A percentile compares a stretch with the other conserved stretches of the same genome.
Conservation (phyloP, 345 rosid species). For the Geranium rotundifolium region DNA sequence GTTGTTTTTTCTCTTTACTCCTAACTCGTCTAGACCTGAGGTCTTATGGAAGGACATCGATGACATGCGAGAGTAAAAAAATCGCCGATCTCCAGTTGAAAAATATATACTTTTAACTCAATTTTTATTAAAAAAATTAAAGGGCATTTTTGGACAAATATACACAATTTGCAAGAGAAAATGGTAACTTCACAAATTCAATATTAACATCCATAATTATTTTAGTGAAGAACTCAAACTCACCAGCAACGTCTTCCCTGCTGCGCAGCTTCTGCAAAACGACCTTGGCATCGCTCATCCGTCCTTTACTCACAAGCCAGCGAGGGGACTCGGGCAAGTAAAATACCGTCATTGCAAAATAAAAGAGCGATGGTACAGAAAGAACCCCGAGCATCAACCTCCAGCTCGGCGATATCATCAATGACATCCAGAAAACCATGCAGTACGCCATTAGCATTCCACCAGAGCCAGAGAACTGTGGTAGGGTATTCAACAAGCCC, state of each 20-base stretch:
- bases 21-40: no score
- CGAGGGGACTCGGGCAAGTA: conserved; percentile 95
- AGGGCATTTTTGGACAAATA: no score
- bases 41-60: no score
- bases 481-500: conserved; percentile 79
- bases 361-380: conserved; percentile 60
- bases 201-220: no score
- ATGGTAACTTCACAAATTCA: background rate
- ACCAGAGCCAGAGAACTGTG: conserved; percentile 85
- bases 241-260: conserved; percentile 86
- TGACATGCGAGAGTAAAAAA: no score
- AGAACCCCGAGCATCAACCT: conserved; percentile 97
- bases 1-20: no score
- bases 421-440: conserved; percentile 88
- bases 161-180: no score
- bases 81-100: no score
- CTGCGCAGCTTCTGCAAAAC: conserved; percentile 74
- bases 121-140: no score
- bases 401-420: conserved; percentile 66
- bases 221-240: conserved; percentile 13
- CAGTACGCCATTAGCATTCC: conserved; percentile 90
- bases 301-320: conserved; percentile 97
- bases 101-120: no score
- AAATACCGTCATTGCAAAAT: conserved; percentile 47
- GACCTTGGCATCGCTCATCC: conserved; percentile 77